These are phyloP conservation scores for Aspergillus sp. DNA, from an alignment of 2,329 filamentous ascomycete genomes.

Conservation along the genomic window DNA sequence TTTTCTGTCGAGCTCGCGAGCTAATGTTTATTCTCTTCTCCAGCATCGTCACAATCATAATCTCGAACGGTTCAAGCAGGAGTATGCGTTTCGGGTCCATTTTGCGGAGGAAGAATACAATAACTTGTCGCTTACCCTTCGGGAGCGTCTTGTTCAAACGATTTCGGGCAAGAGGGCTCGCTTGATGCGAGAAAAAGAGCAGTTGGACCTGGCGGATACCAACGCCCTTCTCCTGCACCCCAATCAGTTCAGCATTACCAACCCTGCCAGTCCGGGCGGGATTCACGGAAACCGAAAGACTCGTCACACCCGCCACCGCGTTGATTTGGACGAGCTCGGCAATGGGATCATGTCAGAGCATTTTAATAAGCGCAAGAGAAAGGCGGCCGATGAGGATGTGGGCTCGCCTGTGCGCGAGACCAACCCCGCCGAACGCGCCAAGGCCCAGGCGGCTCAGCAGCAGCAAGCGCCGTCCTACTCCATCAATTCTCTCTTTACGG, in stretches of 20 bases:
- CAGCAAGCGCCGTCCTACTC: conserved; percentile 62
- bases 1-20: conserved; percentile 5
- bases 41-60: conserved; percentile 61
- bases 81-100: conserved; percentile 61
- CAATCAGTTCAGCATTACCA: conserved; percentile 66
- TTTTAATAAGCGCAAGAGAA: conserved; percentile 60
- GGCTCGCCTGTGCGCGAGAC: conserved; percentile 59
- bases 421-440: conserved; percentile 54
- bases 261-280: conserved; percentile 64
- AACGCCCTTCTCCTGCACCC: conserved; percentile 66
- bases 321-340: conserved; percentile 55
- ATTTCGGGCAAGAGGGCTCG: conserved; percentile 60
- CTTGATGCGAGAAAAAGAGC: conserved; percentile 66
- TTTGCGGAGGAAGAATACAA: conserved; percentile 66
- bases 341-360: conserved; percentile 50
- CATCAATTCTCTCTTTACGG: conserved; percentile 66
- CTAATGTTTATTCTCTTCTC: neutral
- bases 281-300: conserved; percentile 64
- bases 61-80: conserved; percentile 57
- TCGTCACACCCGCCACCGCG: conserved; percentile 61
- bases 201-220: conserved; percentile 66
- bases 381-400: conserved; percentile 59
- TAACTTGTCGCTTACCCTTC: conserved; percentile 59
- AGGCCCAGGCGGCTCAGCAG: conserved; percentile 56
- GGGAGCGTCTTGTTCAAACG: conserved; percentile 61